These are phyloP conservation scores for Epichloe bromicola DNA, from an alignment of 2,329 filamentous ascomycete genomes.

Conservation along the genomic window DNA sequence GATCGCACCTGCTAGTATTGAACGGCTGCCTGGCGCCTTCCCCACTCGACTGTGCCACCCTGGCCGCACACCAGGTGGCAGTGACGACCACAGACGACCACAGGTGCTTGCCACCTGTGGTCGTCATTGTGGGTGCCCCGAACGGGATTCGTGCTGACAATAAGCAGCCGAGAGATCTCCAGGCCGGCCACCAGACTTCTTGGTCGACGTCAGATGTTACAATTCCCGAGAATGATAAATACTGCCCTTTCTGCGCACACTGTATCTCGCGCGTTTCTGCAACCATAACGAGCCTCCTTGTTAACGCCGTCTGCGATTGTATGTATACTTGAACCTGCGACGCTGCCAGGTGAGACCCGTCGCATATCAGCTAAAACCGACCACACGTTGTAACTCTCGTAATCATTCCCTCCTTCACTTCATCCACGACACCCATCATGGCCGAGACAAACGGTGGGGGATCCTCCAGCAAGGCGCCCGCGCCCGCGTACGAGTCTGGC, in stretches of 20 bases:
- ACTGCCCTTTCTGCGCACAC: background rate
- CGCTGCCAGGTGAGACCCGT: background rate
- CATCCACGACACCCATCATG: constrained; percentile 10
- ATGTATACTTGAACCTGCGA: too few relatives aligned
- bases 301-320: too few relatives aligned
- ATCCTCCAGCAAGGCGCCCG: constrained; percentile 18
- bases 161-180: background rate
- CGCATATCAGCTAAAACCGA: background rate
- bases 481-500: constrained; percentile 16
- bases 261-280: too few relatives aligned
- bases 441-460: constrained; percentile 14
- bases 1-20: too few relatives aligned
- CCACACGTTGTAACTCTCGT: background rate
- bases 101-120: too few relatives aligned
- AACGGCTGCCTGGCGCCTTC: background rate
- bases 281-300: too few relatives aligned
- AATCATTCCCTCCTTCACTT: constrained; percentile 8
- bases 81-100: too few relatives aligned
- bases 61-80: too few relatives aligned
- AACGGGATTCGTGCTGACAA: background rate
- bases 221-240: background rate
- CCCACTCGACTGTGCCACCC: background rate
- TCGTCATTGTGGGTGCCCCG: too few relatives aligned
- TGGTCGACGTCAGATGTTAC: background rate
- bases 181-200: background rate